Evolutionary conservation across 148 eudicot genomes (phyloP).

Genomic region (Silene conica): DNA sequence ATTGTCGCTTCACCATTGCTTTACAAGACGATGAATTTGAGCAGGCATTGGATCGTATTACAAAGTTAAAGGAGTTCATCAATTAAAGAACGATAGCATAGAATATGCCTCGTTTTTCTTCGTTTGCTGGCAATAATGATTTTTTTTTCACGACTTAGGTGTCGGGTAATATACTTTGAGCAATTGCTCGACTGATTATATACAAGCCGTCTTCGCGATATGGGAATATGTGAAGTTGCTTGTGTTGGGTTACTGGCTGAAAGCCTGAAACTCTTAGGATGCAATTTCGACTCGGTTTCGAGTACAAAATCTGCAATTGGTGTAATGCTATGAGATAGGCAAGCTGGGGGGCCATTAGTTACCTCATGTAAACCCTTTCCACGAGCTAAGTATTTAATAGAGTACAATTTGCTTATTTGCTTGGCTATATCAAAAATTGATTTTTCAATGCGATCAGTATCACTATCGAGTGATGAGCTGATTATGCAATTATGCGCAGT

Average conservation of each 20-base stretch:
- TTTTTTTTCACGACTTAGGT: constrained; percentile 17
- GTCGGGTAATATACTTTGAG: constrained; percentile 1
- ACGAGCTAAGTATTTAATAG: not conserved
- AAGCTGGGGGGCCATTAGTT: no score
- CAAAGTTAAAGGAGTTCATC: constrained; percentile 44
- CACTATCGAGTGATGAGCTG: not conserved
- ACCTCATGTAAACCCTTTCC: no score
- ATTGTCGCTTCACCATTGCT: constrained; percentile 83
- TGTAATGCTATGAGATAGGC: no score
- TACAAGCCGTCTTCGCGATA: not conserved
- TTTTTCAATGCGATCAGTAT: not conserved
- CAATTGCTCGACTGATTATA: not conserved
- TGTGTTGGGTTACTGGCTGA: not conserved
- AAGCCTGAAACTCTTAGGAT: not conserved
- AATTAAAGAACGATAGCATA: constrained; percentile 3
- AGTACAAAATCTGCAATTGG: not conserved
- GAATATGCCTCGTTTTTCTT: not conserved
- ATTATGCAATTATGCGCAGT: not conserved
- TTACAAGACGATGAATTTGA: constrained; percentile 70
- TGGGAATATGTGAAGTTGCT: not conserved
- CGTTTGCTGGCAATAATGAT: constrained; percentile 1
- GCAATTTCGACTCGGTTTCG: not conserved
- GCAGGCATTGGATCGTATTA: constrained; percentile 59
- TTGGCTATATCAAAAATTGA: not conserved
- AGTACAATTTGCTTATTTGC: not conserved